Evolutionary conservation across 1,284 basidiomycete species (phyloP).

Genomic region (Cryptococcus sp.): DNA sequence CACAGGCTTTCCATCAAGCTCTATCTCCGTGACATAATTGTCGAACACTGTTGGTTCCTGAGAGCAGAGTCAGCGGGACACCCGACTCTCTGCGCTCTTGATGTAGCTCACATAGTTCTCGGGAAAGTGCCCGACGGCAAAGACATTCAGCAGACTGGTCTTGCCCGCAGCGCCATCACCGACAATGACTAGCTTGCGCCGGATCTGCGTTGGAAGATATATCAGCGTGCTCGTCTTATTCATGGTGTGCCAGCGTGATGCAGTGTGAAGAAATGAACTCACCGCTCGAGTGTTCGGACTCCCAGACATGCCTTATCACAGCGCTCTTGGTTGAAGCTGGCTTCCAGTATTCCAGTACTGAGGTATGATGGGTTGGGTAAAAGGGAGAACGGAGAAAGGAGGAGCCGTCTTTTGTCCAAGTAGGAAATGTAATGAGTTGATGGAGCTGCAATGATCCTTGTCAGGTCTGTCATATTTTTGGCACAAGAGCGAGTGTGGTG

Average conservation of each 20-base stretch:
- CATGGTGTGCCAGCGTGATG: neutral
- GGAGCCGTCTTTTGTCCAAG: too few relatives aligned
- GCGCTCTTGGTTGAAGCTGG: neutral
- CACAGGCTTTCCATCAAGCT: conserved; percentile 93
- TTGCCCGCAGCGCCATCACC: conserved; percentile 74
- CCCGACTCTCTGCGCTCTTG: conserved; percentile 1
- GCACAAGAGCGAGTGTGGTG: too few relatives aligned
- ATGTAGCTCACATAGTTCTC: conserved; percentile 74
- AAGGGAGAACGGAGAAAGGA: neutral
- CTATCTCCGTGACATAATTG: conserved; percentile 98
- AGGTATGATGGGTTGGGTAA: neutral
- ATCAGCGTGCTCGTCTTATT: neutral
- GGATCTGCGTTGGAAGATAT: conserved; percentile 27
- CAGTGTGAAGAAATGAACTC: neutral
- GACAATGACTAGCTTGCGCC: conserved; percentile 65
- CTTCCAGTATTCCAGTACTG: too few relatives aligned
- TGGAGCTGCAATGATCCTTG: too few relatives aligned
- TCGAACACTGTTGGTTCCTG: conserved; percentile 79
- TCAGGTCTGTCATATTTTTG: too few relatives aligned
- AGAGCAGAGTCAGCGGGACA: neutral
- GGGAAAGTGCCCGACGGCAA: conserved; percentile 94
- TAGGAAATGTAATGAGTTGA: too few relatives aligned
- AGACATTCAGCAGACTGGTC: conserved; percentile 59
- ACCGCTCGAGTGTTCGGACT: conserved; percentile 12
- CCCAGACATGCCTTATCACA: conserved; percentile 2